Base-by-base conservation (phyloP, 306 rosid genomes). In the Prunus fruticosa region DNA sequence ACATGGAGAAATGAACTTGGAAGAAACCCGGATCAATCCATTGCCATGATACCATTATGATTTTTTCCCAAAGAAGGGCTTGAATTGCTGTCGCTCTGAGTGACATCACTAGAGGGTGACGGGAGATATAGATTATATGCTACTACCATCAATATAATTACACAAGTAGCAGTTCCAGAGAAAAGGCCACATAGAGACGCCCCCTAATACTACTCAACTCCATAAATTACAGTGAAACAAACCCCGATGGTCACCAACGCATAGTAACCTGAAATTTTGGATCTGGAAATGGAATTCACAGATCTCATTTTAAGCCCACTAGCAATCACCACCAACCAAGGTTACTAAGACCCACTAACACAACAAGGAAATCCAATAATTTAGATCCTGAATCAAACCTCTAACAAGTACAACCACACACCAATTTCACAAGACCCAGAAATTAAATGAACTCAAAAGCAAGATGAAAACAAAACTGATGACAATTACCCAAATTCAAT, bases 401-500 rank as follows among this genome's bases (percentile, higher is more conserved):
- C 71, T 64, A 79, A 79, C 43, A 78, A 73, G 75, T 64, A 84
- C 89, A 75, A 76, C 73, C 78, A 72, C 65, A 72, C 74, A 73
- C 52, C 41, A 78, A 73, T 79, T 78, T 77, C 79, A 86, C 77
- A 73, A 47, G 61, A 86, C 20, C 72, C 72, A 61, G 30, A 76
- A 84, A 78, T 47, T 19, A 8, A 56, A 16, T 64, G 63, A 69
- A 27, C 13, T 45, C 25, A 43, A 46, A 72, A 69, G 64, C 49
- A 46, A 43, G 47, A 60, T 20, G 20, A 47, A 10, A 72, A 58
- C 13, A 12, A 63, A 50, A 25, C 45, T 4, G 73, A 71, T 41
- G 73, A 79, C 81, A 61, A 80, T 64, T 77, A 72, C 80, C 83
- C 72, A 70, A 67, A 83, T 64, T 94, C 89, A 95, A 80, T 95